Evolutionary conservation across 495 filamentous ascomycete species (phyloP).

Genomic region (Penicillium turbatum): DNA sequence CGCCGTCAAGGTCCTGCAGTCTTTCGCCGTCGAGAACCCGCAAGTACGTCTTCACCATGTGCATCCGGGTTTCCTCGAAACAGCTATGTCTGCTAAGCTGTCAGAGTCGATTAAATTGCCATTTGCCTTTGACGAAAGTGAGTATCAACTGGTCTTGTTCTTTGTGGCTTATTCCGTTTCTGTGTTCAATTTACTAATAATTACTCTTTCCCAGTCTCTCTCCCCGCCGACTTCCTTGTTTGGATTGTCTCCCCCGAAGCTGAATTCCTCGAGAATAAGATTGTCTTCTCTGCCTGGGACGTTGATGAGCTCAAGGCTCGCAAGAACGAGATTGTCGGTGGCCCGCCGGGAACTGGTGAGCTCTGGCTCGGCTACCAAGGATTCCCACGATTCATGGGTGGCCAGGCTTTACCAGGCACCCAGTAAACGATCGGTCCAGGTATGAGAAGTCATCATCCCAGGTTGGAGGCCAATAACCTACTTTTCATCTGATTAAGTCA

Average conservation of each 20-base stretch:
- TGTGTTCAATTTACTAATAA: background rate
- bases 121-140: slow-evolving; percentile 16
- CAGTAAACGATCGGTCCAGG: background rate
- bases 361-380: slow-evolving; percentile 20
- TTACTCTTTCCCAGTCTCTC: slow-evolving; percentile 12
- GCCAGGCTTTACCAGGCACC: slow-evolving; percentile 19
- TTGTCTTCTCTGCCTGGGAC: slow-evolving; percentile 45
- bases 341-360: slow-evolving; percentile 20
- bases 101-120: slow-evolving; percentile 14
- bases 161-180: background rate
- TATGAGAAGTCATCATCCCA: background rate
- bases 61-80: slow-evolving; percentile 38
- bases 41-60: slow-evolving; percentile 33
- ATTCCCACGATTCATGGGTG: slow-evolving; percentile 21
- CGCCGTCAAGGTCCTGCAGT: slow-evolving; percentile 35
- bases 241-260: slow-evolving; percentile 40
- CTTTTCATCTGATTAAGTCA: background rate
- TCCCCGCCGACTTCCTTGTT: slow-evolving; percentile 31
- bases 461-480: background rate
- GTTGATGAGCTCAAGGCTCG: slow-evolving; percentile 53
- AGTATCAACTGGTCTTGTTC: slow-evolving; percentile 7
- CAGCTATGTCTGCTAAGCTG: slow-evolving; percentile 24
- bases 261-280: slow-evolving; percentile 39
- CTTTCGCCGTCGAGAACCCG: slow-evolving; percentile 39
- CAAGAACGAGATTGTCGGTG: slow-evolving; percentile 41